Evolutionary conservation across 495 filamentous ascomycete genomes (phyloP), one percentile per base, ranked within the genome.

Genomic region (Thozetella sp.): DNA sequence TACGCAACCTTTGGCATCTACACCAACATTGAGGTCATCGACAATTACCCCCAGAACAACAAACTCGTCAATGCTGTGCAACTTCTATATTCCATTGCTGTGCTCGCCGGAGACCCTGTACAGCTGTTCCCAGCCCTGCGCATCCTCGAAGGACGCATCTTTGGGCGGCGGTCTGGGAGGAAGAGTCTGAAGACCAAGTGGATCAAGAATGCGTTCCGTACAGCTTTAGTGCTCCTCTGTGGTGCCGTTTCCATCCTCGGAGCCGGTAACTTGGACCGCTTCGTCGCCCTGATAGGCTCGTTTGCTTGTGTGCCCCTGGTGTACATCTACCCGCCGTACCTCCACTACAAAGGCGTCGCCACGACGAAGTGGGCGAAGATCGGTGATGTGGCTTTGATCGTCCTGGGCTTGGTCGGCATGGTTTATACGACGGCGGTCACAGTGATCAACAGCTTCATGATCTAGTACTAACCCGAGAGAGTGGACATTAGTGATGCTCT

Each of bases 251-350:
- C 84, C 2, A 75, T 83, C 3, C 10, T 78, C 0, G 86, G 86
- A 2, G 83, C 86, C 0, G 81, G 77, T 3, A 83, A 88, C 65
- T 67, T 89, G 45, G 86, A 89, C 66, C 81, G 80, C 51, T 89
- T 89, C 58, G 86, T 89, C 0, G 83, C 86, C 0, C 67, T 89
- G 24, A 88, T 88, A 60, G 86, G 86, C 0, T 80, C 74, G 20
- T 82, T 86, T 57, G 86, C 86, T 2, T 89, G 86, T 53, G 82
- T 99, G 58, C 95, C 95, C 12, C 76, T 99, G 52, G 94, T 98
- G 51, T 97, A 97, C 70, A 93, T 99, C 37, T 99, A 99, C 72
- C 96, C 95, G 56, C 77, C 86, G 3, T 85, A 73, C 53, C 63
- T 89, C 57, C 87, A 90, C 65, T 86, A 76, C 59, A 83, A 78